Evolutionary conservation across 495 filamentous ascomycete genomes (phyloP), one percentile per base, ranked within the genome.

Genomic region (Cudoniella acicularis): DNA sequence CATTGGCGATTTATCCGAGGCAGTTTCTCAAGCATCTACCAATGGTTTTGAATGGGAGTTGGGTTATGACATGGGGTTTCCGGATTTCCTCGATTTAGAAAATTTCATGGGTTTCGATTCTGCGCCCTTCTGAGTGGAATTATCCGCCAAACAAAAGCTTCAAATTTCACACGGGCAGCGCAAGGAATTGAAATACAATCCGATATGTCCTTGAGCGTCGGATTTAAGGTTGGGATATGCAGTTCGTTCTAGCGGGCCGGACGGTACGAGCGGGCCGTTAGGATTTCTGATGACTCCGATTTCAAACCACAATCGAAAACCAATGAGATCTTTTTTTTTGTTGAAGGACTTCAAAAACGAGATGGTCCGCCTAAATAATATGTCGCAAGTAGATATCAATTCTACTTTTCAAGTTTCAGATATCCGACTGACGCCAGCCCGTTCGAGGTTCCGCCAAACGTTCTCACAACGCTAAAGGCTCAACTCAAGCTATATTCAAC

Each of bases 41-140:
- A 53, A 11, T 18, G 30, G 25, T 17, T 26, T 52, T 25, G 25
- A 59, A 40, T 59, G 56, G 47, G 20, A 47, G n/a, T 26, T 52
- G 20, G 36, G 52, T 36, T 40, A 52, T 22, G 48, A 52, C 27
- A 41, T 59, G 21, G 56, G 48, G 3, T 52, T 43, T 13, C 47
- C 56, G 20, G 49, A 46, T 36, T 59, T 59, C 43, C 36, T 59
- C 47, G 49, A 59, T 24, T 18, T 59, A 10, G 27, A 26, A 4
- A 51, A 25, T 17, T 52, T 40, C 4, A 52, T 52, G 54, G 21
- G 46, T 30, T 27, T 27, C 16, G 48, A 13, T 36, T 48, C 18
- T 20, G 4, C 10, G 20, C 30, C 4, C 30, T 36, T 36, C 6
- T 6, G 30, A 6, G 4, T 36, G 4, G 30, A 36, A 36, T 36